Conservation (phyloP, 495 filamentous ascomycete genomes). For the Usnea hakonensis region DNA sequence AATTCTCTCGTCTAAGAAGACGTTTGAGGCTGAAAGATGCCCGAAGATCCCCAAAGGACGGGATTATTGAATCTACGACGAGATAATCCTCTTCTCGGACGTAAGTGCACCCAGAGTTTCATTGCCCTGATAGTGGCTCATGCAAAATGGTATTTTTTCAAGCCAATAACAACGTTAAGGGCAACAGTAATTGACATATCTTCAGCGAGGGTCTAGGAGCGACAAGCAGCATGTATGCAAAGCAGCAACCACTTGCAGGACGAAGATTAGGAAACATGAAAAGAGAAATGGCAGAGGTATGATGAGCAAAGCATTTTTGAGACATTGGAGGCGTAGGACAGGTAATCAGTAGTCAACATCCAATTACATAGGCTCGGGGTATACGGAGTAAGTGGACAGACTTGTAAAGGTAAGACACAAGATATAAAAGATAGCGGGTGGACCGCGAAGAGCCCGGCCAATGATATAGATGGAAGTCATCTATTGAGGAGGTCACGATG, state of each 20-base stretch:
- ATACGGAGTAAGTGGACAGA: too few relatives aligned
- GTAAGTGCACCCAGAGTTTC: not conserved
- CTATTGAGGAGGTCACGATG: too few relatives aligned
- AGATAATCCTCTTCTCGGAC: not conserved
- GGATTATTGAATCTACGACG: slow-evolving; percentile 9
- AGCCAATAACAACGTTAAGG: not conserved
- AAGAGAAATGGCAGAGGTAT: not conserved
- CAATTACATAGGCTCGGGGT: too few relatives aligned
- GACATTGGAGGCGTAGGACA: not conserved
- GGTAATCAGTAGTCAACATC: not conserved
- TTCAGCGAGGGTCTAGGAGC: not conserved
- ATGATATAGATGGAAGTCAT: too few relatives aligned
- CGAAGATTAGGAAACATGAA: slow-evolving; percentile 15
- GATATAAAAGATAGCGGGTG: too few relatives aligned
- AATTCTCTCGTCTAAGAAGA: not conserved
- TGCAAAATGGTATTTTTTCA: not conserved
- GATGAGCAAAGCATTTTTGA: not conserved
- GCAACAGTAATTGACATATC: not conserved
- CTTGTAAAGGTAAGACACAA: too few relatives aligned
- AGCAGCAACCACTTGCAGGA: not conserved
- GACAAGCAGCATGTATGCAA: not conserved
- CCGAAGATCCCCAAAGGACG: not conserved
- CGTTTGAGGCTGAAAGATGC: not conserved
- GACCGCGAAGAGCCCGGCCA: too few relatives aligned
- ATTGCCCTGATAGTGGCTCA: not conserved